Conservation (phyloP, 78 protist genomes). For the Dictyostelium capitatum region DNA sequence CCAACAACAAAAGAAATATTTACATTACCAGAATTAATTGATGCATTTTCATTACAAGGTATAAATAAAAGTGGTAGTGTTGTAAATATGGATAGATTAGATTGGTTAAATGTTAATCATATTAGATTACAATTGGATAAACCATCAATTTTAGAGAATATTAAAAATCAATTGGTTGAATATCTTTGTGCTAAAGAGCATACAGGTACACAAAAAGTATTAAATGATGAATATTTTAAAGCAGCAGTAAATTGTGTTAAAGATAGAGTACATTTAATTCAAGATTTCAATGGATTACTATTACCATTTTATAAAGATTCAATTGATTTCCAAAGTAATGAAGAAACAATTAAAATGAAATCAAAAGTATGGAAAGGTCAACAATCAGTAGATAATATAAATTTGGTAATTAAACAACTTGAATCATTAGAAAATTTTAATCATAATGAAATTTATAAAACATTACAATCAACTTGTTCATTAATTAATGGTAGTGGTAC, state of each 20-base stretch:
- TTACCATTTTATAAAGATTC: constrained; percentile 12
- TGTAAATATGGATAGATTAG: constrained; percentile 72
- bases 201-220: not conserved
- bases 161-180: not conserved
- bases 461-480: not conserved
- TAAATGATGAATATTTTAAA: constrained; percentile 35
- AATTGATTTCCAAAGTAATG: constrained; percentile 14
- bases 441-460: not conserved
- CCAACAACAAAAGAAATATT: constrained; percentile 54
- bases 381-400: not conserved
- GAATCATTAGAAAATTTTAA: not conserved
- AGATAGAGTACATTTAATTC: constrained; percentile 39
- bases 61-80: constrained; percentile 75
- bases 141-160: not conserved
- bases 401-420: not conserved
- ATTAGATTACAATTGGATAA: constrained; percentile 55
- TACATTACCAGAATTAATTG: constrained; percentile 45
- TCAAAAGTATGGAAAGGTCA: constrained; percentile 49
- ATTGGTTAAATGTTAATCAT: constrained; percentile 80
- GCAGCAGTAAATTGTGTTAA: constrained; percentile 64
- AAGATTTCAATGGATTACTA: constrained; percentile 10
- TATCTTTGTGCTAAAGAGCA: not conserved
- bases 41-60: constrained; percentile 51
- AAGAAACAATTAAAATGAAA: constrained; percentile 51
- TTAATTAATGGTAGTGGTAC: no score